Conservation (phyloP, 2,329 filamentous ascomycete genomes). For the Botryotinia calthae region DNA sequence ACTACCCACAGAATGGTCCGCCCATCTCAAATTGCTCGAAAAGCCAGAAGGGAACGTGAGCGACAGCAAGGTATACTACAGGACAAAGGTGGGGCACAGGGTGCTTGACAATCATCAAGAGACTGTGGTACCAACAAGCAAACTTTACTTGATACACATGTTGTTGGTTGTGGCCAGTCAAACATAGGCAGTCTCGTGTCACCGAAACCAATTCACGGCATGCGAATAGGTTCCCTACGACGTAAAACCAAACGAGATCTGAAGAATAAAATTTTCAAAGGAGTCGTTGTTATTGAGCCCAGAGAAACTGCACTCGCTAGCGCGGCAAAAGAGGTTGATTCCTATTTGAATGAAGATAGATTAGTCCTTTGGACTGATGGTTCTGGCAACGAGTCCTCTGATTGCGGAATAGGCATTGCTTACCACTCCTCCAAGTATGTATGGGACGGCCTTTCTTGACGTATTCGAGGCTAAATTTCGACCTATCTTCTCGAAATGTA, state of each 20-base stretch:
- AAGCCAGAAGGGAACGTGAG: constrained; percentile 16
- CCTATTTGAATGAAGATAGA: neutral
- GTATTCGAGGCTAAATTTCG: constrained; percentile 14
- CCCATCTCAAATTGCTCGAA: constrained; percentile 21
- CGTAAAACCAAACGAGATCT: constrained; percentile 11
- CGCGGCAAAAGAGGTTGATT: constrained; percentile 13
- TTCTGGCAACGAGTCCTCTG: neutral
- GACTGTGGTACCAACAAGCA: neutral
- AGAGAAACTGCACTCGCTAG: constrained; percentile 13
- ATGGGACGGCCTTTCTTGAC: constrained; percentile 18
- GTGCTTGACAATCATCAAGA: neutral
- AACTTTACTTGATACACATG: neutral
- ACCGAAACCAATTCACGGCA: neutral
- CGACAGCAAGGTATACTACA: constrained; percentile 16
- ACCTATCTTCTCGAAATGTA: constrained; percentile 19
- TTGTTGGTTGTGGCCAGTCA: neutral
- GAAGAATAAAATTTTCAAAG: constrained; percentile 18
- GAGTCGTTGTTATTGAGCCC: constrained; percentile 14
- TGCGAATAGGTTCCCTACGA: neutral
- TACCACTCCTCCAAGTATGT: constrained; percentile 8
- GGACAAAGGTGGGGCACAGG: neutral
- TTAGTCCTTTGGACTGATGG: constrained; percentile 18
- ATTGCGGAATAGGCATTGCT: neutral
- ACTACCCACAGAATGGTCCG: constrained; percentile 14
- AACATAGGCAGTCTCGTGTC: neutral